Evolutionary conservation across 768 basidiomycete genomes (phyloP), one percentile per base, ranked within the genome.

Genomic region (Phylloporus rhodoxanthus): DNA sequence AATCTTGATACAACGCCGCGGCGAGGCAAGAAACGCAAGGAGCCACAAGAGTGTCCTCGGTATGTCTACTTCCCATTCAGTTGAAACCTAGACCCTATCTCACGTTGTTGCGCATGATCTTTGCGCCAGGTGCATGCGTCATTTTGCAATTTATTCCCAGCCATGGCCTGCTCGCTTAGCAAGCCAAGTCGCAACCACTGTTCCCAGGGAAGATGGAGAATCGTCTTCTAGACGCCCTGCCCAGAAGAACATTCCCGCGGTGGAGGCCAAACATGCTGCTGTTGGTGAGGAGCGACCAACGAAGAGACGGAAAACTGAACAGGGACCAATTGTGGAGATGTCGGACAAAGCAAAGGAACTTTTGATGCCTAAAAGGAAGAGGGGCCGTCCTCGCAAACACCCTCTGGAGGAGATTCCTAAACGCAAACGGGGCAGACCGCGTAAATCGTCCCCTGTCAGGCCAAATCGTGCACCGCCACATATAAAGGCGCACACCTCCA

Each of bases 21-120:
- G 55, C 62, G 66, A 59, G 72, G 72, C 43, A 78, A 71, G 64
- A 82, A 77, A 64, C 81, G 78, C 59, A 82, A 81, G 65, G 72
- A 72, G 52, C 77, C 78, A 52, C 78, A 80, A 53, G 84, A 87
- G 25, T 91, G 88, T 65, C 85, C 86, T 48, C 75, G 88, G 87
- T 91, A 64, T 42, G 61, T 62, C 54, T 36, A 52, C 17, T 59
- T 54, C 38, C 43, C 40, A 33, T 77, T 69, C 45, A 29, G 51
- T 53, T 56, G 19, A 41, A n/a, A 38, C 17, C 49, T 25, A 29
- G 41, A 42, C 41, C 14, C 19, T 53, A 43, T 56, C 51, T 53
- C 46, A 57, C 50, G 30, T 44, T 57, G 4, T 43, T 36, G 46
- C 50, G 41, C 47, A 57, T 49, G 47, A 36, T 50, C 42, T 55